A percentile compares a stretch with the other conserved stretches of the same genome.
Conservation (phyloP, 2,329 filamentous ascomycete species). For the Aspergillus candidus region DNA sequence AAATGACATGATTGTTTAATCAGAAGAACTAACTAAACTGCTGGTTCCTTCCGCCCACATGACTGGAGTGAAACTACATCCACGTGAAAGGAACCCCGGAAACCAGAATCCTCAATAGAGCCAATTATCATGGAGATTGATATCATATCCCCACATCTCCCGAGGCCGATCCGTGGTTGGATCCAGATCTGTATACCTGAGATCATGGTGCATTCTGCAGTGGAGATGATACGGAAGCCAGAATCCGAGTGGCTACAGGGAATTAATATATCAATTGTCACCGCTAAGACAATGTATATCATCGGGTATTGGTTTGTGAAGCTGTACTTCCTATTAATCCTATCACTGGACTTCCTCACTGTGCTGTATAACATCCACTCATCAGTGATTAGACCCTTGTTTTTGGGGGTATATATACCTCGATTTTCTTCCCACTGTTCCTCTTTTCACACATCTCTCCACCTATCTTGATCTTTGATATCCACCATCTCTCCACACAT, state of each 20-base stretch:
- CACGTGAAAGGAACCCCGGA: conserved; percentile 11
- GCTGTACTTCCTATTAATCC: background rate
- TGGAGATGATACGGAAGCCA: conserved; percentile 22
- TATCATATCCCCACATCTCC: conserved; percentile 7
- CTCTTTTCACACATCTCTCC: too few relatives aligned
- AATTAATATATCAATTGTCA: conserved; percentile 1
- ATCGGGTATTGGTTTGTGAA: conserved; percentile 1
- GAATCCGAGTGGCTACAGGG: conserved; percentile 21
- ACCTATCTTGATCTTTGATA: too few relatives aligned
- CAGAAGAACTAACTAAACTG: too few relatives aligned
- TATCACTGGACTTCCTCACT: too few relatives aligned
- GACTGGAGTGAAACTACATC: too few relatives aligned
- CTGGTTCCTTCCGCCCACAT: too few relatives aligned
- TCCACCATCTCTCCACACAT: too few relatives aligned
- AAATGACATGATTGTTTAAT: too few relatives aligned
- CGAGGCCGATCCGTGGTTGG: conserved; percentile 3
- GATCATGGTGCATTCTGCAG: conserved; percentile 5
- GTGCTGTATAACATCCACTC: too few relatives aligned
- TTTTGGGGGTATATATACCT: too few relatives aligned
- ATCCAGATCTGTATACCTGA: conserved; percentile 5
- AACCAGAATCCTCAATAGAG: conserved; percentile 18
- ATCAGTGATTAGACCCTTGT: too few relatives aligned
- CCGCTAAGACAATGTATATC: background rate
- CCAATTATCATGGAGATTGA: conserved; percentile 1
- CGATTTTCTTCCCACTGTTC: too few relatives aligned